Evolutionary conservation across 169 alveolate species (phyloP).

Genomic region (Cryptosporidium meleagridis): DNA sequence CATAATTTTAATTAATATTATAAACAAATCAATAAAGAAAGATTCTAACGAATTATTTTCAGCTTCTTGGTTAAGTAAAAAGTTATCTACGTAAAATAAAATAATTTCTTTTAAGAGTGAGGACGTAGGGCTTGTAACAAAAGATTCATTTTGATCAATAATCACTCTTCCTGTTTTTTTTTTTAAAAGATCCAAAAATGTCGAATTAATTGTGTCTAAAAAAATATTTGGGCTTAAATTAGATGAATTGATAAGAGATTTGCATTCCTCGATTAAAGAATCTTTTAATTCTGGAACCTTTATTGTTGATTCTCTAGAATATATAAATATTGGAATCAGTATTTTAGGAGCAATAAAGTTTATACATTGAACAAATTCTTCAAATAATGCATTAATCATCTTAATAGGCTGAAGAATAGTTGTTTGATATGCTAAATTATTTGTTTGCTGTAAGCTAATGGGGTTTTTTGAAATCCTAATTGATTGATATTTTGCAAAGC

Average conservation of each 20-base stretch:
- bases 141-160: background rate
- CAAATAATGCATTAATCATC: constrained; percentile 30
- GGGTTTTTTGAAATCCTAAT: background rate
- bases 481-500: background rate
- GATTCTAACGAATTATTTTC: background rate
- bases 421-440: background rate
- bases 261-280: constrained; percentile 27
- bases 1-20: background rate
- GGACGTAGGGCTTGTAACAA: background rate
- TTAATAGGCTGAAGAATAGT: constrained; percentile 22
- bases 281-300: constrained; percentile 50
- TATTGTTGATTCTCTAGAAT: background rate
- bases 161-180: background rate
- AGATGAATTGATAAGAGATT: background rate
- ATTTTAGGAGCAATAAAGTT: constrained; percentile 10
- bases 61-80: background rate
- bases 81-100: constrained; percentile 29
- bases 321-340: constrained; percentile 28
- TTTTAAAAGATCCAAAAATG: background rate
- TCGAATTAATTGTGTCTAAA: constrained; percentile 6
- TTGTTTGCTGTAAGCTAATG: background rate
- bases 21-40: constrained; percentile 9
- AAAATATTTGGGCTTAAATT: constrained; percentile 6
- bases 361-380: constrained; percentile 2
- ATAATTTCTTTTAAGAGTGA: constrained; percentile 9